Conservation (phyloP, 768 basidiomycete species). For the Asterophora parasitica region DNA sequence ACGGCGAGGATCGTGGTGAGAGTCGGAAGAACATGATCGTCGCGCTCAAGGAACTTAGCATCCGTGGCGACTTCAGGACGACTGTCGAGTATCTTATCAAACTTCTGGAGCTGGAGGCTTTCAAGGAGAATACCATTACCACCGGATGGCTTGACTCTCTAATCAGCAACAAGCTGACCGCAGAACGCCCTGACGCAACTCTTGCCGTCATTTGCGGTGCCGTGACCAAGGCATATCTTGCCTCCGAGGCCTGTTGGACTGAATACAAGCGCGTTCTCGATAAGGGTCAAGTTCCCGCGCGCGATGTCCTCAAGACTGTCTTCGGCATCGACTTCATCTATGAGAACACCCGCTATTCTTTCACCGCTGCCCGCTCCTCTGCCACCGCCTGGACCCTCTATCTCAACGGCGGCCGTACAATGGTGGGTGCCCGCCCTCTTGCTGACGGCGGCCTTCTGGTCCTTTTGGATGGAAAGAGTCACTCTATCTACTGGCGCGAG, state of each 20-base stretch:
- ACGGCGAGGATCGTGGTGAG: slow-evolving; percentile 93
- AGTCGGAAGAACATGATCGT: slow-evolving; percentile 99
- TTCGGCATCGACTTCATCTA: slow-evolving; percentile 98
- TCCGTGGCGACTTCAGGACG: slow-evolving; percentile 97
- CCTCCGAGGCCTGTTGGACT: slow-evolving; percentile 81
- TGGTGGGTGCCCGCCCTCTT: slow-evolving; percentile 88
- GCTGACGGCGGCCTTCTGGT: slow-evolving; percentile 95
- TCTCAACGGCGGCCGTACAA: slow-evolving; percentile 89
- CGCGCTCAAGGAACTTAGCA: slow-evolving; percentile 95
- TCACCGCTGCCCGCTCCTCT: slow-evolving; percentile 91
- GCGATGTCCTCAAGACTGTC: slow-evolving; percentile 93
- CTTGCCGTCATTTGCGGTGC: slow-evolving; percentile 96
- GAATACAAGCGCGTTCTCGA: slow-evolving; percentile 95
- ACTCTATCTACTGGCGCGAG: slow-evolving; percentile 97
- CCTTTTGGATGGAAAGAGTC: slow-evolving; percentile 88
- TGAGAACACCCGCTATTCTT: slow-evolving; percentile 91
- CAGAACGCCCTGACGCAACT: slow-evolving; percentile 89
- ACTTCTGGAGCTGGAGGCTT: slow-evolving; percentile 90
- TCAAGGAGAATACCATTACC: slow-evolving; percentile 96
- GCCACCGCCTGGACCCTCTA: slow-evolving; percentile 89
- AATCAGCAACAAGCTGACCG: slow-evolving; percentile 95
- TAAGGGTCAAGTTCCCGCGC: slow-evolving; percentile 96
- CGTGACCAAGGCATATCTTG: slow-evolving; percentile 90
- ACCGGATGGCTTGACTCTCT: slow-evolving; percentile 98
- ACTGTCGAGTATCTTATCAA: slow-evolving; percentile 99